phyloP scores from a whole-genome alignment of 2,329 filamentous ascomycete genomes.

The Penicillium sp. region DNA sequence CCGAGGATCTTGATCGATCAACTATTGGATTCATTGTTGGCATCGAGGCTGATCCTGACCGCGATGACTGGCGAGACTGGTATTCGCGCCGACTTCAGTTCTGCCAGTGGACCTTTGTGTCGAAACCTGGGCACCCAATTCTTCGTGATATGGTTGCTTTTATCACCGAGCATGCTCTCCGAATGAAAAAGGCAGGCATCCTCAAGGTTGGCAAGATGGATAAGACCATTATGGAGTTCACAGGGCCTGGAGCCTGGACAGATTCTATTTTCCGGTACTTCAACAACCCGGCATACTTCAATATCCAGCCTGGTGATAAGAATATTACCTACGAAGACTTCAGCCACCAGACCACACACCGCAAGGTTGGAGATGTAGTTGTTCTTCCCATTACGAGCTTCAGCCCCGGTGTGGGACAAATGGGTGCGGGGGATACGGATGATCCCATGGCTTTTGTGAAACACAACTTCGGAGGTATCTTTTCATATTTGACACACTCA shows the following conservation, averaged over 20 bases:
- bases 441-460: conserved; percentile 97
- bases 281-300: conserved; percentile 86
- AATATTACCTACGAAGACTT: conserved; percentile 86
- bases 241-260: conserved; percentile 91
- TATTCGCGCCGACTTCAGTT: conserved; percentile 96
- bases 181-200: conserved; percentile 65
- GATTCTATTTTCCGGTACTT: conserved; percentile 89
- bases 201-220: conserved; percentile 61
- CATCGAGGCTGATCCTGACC: conserved; percentile 93
- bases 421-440: conserved; percentile 83
- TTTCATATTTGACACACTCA: not conserved
- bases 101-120: conserved; percentile 98
- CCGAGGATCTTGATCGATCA: conserved; percentile 69
- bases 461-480: conserved; percentile 86
- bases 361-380: conserved; percentile 89
- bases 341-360: conserved; percentile 76
- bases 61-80: conserved; percentile 90
- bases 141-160: conserved; percentile 81
- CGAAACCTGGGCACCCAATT: conserved; percentile 90
- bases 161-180: conserved; percentile 79
- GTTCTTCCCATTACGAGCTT: conserved; percentile 96
- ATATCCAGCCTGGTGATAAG: conserved; percentile 64
- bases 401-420: conserved; percentile 89
- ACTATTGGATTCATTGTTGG: conserved; percentile 84
- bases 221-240: conserved; percentile 86